Evolutionary conservation across 176 grass and related monocot species (phyloP).

Genomic region (Thalia dealbata): DNA sequence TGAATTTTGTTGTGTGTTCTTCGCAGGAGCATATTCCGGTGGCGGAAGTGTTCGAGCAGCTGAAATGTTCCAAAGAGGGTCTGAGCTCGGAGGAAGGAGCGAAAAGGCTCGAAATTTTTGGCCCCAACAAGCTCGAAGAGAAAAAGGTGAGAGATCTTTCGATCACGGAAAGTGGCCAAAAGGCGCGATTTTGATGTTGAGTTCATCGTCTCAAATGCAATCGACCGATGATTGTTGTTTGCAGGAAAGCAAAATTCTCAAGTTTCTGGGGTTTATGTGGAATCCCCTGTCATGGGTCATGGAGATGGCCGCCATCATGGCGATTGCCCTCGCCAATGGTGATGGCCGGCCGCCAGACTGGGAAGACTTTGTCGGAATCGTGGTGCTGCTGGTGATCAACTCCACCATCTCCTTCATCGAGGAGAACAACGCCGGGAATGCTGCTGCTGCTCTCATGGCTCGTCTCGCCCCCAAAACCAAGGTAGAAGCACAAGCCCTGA

Average conservation of each 20-base stretch:
- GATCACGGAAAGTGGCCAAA: neutral
- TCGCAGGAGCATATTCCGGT: conserved; percentile 6
- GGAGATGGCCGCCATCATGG: conserved; percentile 14
- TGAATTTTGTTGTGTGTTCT: neutral
- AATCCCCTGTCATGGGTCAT: conserved; percentile 11
- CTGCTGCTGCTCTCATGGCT: conserved; percentile 12
- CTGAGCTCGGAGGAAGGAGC: conserved; percentile 1
- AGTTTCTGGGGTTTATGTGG: conserved; percentile 17
- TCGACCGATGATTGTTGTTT: neutral
- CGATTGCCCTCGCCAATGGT: conserved; percentile 7
- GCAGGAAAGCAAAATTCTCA: conserved; percentile 10
- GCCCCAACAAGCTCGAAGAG: conserved; percentile 19
- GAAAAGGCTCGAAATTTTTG: conserved; percentile 11
- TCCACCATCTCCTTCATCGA: conserved; percentile 16
- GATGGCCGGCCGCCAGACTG: neutral
- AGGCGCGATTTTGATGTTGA: neutral
- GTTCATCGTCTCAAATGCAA: neutral
- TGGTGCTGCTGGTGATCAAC: conserved; percentile 8
- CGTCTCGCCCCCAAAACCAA: conserved; percentile 9
- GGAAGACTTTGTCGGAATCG: conserved; percentile 11
- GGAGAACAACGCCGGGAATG: conserved; percentile 16
- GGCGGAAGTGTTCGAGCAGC: conserved; percentile 4
- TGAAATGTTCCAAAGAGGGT: conserved; percentile 5
- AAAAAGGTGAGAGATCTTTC: neutral
- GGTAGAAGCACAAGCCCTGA: neutral